Evolutionary conservation across 2,329 filamentous ascomycete genomes (phyloP), one percentile per base, ranked within the genome.

Genomic region (Cordyceps tenuipes): DNA sequence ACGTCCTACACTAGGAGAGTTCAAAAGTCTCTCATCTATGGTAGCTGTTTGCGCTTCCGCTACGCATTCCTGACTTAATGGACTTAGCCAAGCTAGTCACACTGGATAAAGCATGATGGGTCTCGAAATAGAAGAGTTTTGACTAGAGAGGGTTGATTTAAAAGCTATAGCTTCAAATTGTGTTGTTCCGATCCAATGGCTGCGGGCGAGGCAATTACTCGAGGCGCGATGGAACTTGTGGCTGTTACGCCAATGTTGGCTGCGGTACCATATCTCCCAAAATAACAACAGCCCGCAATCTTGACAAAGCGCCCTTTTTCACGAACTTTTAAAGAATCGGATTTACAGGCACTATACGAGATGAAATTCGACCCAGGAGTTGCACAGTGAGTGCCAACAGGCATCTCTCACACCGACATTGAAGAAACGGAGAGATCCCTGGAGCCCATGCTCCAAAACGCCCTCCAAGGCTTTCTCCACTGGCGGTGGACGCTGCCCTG

Each of bases 301-400:
- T 65, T 64, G 52, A 84, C 82, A 4, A 68, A 75, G 54, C 75
- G 82, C 12, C 73, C 86, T 31, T 65, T 80, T 31, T 65, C 86
- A 51, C 75, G 81, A 17, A 77, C 80, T 6, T 67, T 79, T 34
- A 63, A 64, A 3, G 67, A 73, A 19, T 71, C 76, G 2, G 82
- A 86, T 68, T 71, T 79, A 1, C 69, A 71, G 12, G 75, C 73
- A 17, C 54, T 83, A 3, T 70, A 81, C 60, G 69, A 70, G 19
- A 72, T 87, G 57, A 78, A 82, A 39, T 76, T 72, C 17, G 73
- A 83, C 66, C 75, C 76, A 5, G 80, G 82, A 63, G 79, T 84
- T 48, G 86, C 86, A 82, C 67, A 68, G 57, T 82, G 77, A 72
- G 82, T 82, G 58, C 44, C 57, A 3, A 44, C 46, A 62, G 75